phyloP scores from a whole-genome alignment of 257 asterid species.

The Solanum bulbocastanum region DNA sequence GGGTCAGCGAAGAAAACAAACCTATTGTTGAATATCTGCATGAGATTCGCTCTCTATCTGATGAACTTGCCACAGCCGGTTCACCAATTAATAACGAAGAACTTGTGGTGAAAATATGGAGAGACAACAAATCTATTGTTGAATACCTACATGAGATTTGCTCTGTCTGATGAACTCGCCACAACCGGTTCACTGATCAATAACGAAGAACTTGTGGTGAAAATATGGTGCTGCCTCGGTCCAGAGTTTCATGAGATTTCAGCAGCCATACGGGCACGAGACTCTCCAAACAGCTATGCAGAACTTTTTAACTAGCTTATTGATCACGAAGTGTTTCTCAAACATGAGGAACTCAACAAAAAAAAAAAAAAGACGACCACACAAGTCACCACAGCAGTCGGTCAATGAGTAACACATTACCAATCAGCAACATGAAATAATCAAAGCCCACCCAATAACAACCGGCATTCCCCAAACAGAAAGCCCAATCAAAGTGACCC shows the following conservation, averaged over 20 bases:
- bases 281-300: neutral
- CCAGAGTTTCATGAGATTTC: neutral
- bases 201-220: too few species aligned
- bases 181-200: too few species aligned
- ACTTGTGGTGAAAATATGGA: neutral
- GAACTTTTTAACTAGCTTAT: neutral
- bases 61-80: neutral
- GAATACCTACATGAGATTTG: too few species aligned
- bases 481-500: neutral
- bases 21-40: neutral
- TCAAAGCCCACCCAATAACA: neutral
- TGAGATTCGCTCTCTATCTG: neutral
- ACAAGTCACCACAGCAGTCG: neutral
- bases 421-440: neutral
- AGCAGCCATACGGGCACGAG: neutral
- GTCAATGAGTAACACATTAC: neutral
- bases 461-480: neutral
- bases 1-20: neutral
- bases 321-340: neutral
- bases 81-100: neutral
- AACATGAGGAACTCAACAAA: neutral
- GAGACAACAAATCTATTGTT: neutral
- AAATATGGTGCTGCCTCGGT: neutral
- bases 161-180: too few species aligned
- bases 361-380: neutral